Conservation (phyloP, 805 yeast species). For the Teunomyces pallodes region DNA sequence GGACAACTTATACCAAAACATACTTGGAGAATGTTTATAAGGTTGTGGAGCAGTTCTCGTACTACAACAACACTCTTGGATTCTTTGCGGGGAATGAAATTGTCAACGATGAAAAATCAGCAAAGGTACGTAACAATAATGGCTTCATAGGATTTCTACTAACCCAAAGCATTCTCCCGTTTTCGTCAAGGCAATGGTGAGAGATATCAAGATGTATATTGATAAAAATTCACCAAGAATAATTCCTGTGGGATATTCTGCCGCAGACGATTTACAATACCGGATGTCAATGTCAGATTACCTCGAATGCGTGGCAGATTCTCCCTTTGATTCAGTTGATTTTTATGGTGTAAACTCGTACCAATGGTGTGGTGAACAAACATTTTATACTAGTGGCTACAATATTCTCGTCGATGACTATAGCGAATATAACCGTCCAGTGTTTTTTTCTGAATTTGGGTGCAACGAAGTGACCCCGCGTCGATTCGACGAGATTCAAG, state of each 20-base stretch:
- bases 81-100: conserved; percentile 93
- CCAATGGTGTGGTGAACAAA: conserved; percentile 88
- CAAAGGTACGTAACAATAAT: conserved; percentile 31
- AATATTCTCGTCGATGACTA: conserved; percentile 68
- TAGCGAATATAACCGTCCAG: conserved; percentile 64
- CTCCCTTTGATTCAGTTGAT: conserved; percentile 59
- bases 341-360: conserved; percentile 80
- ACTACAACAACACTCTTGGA: conserved; percentile 85
- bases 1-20: conserved; percentile 74
- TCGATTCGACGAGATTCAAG: conserved; percentile 67
- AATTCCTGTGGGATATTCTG: conserved; percentile 93
- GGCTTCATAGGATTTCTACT: neutral
- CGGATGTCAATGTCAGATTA: conserved; percentile 76
- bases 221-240: conserved; percentile 53
- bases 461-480: conserved; percentile 84
- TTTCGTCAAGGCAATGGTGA: conserved; percentile 71
- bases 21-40: conserved; percentile 76
- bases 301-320: conserved; percentile 67
- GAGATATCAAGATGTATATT: conserved; percentile 79
- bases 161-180: conserved; percentile 51
- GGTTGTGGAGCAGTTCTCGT: conserved; percentile 77
- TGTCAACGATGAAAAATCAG: conserved; percentile 74
- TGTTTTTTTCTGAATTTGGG: conserved; percentile 89
- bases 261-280: conserved; percentile 86
- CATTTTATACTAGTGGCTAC: conserved; percentile 73